A percentile compares a stretch with the other conserved stretches of the same genome.
Evolutionary conservation across 495 filamentous ascomycete species (phyloP).

Genomic region (Xylaria nigripes): DNA sequence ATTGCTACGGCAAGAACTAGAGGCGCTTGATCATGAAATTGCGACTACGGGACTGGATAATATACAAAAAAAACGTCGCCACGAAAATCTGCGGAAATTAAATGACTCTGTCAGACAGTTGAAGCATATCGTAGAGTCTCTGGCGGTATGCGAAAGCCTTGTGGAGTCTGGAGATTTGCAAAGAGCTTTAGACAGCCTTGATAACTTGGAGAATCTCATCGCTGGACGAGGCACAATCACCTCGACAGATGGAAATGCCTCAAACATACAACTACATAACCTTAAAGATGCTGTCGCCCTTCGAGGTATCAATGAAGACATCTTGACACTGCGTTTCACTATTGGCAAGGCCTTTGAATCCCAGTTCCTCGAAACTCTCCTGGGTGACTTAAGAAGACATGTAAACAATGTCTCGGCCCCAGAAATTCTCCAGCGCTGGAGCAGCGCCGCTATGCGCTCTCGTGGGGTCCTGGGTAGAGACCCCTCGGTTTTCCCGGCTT

Average conservation of each 20-base stretch:
- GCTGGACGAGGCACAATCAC: constrained; percentile 40
- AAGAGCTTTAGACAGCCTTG: constrained; percentile 65
- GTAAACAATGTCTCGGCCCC: constrained; percentile 62
- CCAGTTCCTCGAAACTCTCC: constrained; percentile 67
- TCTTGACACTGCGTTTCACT: constrained; percentile 63
- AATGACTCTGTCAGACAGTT: constrained; percentile 78
- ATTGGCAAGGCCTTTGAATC: constrained; percentile 83
- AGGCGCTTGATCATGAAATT: constrained; percentile 76
- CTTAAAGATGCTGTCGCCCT: constrained; percentile 71
- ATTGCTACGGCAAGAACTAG: constrained; percentile 66
- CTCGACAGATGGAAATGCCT: constrained; percentile 25
- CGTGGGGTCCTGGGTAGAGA: constrained; percentile 59
- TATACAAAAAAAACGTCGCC: constrained; percentile 67
- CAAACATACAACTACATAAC: constrained; percentile 46
- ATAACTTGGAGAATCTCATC: constrained; percentile 68
- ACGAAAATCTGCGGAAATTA: constrained; percentile 78
- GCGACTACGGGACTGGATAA: constrained; percentile 80
- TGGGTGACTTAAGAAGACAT: constrained; percentile 75
- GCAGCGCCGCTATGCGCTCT: constrained; percentile 42
- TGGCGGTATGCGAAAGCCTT: constrained; percentile 67
- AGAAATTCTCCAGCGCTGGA: constrained; percentile 72
- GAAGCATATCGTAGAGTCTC: constrained; percentile 63
- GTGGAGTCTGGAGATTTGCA: constrained; percentile 77
- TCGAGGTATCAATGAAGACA: constrained; percentile 67
- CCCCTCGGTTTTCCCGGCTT: constrained; percentile 61